phyloP scores from a whole-genome alignment of 2,329 filamentous ascomycete species.

The Blastomyces percursus region DNA sequence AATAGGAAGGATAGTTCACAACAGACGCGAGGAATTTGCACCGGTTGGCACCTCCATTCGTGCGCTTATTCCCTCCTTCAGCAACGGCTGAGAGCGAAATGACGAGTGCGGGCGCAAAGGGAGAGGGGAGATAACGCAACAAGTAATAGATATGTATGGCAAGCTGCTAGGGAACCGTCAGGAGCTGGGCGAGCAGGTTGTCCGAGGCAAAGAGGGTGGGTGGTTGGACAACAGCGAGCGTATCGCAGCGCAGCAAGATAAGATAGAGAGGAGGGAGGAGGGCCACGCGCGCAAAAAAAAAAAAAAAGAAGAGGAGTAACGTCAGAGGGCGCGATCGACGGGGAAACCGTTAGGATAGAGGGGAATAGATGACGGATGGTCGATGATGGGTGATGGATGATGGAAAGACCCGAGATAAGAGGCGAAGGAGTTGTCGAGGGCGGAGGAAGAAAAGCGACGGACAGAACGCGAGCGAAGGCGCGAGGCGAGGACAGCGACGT shows the following conservation, averaged over 20 bases:
- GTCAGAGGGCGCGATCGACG: background rate
- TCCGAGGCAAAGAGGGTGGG: background rate
- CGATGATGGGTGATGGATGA: background rate
- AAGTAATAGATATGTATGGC: background rate
- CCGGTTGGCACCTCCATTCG: slow-evolving; percentile 13
- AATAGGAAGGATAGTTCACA: background rate
- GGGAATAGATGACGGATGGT: background rate
- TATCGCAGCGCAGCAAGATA: background rate
- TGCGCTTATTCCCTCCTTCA: background rate
- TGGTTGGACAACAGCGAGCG: background rate
- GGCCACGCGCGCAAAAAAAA: background rate
- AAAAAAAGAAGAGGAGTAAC: background rate
- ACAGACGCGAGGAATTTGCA: slow-evolving; percentile 11
- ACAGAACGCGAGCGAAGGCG: background rate
- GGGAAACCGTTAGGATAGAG: background rate
- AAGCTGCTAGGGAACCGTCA: background rate
- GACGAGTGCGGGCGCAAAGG: background rate
- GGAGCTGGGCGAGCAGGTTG: background rate
- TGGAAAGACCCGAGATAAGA: background rate
- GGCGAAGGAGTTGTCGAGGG: background rate
- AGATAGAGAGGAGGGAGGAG: background rate
- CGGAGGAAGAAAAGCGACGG: background rate
- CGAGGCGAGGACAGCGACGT: background rate
- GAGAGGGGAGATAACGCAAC: background rate
- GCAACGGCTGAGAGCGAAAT: background rate